Conservation (phyloP, 2,329 filamentous ascomycete species). For the Penicillium freii region DNA sequence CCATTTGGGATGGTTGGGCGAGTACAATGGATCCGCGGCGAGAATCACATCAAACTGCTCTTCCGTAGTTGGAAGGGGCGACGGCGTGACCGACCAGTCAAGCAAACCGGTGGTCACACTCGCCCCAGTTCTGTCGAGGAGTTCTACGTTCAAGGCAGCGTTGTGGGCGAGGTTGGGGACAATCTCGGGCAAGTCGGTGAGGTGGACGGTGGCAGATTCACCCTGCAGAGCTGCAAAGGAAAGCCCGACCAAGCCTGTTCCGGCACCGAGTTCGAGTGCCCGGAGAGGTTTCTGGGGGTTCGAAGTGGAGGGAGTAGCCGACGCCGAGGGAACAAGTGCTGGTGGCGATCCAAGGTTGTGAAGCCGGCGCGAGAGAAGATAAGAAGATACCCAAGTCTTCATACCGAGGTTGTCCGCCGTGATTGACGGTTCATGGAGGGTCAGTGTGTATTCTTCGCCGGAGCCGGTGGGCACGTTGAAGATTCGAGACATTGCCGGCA, state of each 20-base stretch:
- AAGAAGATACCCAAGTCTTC: conserved; percentile 95
- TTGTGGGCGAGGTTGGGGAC: conserved; percentile 78
- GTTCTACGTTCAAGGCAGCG: conserved; percentile 59
- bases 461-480: conserved; percentile 56
- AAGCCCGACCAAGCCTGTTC: conserved; percentile 86
- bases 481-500: conserved; percentile 61
- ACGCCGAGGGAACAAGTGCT: conserved; percentile 30
- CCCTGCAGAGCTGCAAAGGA: conserved; percentile 72
- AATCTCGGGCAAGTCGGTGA: conserved; percentile 85
- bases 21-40: conserved; percentile 84
- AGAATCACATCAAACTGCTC: conserved; percentile 65
- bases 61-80: conserved; percentile 28
- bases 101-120: conserved; percentile 63
- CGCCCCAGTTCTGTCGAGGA: conserved; percentile 57
- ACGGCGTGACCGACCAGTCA: conserved; percentile 61
- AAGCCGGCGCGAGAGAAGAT: conserved; percentile 75
- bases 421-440: conserved; percentile 79
- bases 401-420: conserved; percentile 85
- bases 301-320: conserved; percentile 20
- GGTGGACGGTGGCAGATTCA: conserved; percentile 56
- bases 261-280: conserved; percentile 78
- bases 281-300: conserved; percentile 28
- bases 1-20: conserved; percentile 73
- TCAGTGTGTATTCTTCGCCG: conserved; percentile 58
- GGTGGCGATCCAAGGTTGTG: conserved; percentile 34